Percentiles rank a stretch among this genome's conserved stretches.
phyloP scores from a whole-genome alignment of 257 asterid species.

The Solanum rostratum region DNA sequence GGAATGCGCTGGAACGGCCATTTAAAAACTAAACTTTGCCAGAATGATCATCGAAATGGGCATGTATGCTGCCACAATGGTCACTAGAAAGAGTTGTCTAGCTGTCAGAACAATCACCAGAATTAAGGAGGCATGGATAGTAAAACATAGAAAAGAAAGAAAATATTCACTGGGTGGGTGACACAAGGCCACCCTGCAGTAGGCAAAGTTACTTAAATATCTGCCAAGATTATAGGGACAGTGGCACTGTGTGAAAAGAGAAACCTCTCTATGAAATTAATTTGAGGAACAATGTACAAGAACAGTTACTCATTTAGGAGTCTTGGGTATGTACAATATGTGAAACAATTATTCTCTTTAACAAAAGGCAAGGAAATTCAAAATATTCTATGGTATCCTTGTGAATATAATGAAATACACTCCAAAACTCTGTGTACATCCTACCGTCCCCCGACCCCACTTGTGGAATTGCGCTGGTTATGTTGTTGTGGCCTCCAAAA shows the following conservation, averaged over 20 bases:
- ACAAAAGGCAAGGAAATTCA: background rate
- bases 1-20: background rate
- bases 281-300: background rate
- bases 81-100: background rate
- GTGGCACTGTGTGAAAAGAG: background rate
- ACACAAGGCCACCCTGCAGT: background rate
- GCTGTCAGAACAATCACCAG: background rate
- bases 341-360: background rate
- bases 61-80: background rate
- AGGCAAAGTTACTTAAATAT: background rate
- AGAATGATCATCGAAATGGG: background rate
- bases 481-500: background rate
- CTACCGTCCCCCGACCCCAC: background rate
- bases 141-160: background rate
- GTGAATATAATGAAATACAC: background rate
- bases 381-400: background rate
- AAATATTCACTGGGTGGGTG: background rate
- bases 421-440: background rate
- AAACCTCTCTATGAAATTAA: background rate
- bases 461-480: too few relatives aligned
- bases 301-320: background rate
- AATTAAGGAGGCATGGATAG: background rate
- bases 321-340: background rate
- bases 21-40: background rate
- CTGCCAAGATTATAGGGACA: background rate